These are phyloP conservation scores for Suhomyces atakaporum DNA, from an alignment of 1,139 yeast genomes.

Conservation along the genomic window DNA sequence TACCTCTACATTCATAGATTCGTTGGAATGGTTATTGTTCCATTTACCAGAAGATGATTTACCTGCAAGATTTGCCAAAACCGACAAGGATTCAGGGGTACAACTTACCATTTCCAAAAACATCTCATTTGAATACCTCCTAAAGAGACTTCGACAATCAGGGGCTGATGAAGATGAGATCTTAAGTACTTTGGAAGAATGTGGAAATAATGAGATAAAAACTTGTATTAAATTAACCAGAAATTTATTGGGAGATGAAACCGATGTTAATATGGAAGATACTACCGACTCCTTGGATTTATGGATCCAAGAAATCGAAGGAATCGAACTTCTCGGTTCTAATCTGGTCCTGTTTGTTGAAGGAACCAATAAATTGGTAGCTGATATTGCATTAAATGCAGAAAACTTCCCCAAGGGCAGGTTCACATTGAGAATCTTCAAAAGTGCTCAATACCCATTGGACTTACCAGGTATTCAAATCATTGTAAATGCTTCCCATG, in stretches of 20 bases:
- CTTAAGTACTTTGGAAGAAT: conserved; percentile 44
- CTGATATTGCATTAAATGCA: conserved; percentile 35
- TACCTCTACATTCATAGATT: conserved; percentile 52
- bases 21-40: conserved; percentile 80
- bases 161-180: conserved; percentile 75
- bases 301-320: conserved; percentile 82
- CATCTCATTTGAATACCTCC: conserved; percentile 38
- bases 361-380: conserved; percentile 27
- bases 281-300: conserved; percentile 32
- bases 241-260: conserved; percentile 17
- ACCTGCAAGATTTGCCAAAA: conserved; percentile 56
- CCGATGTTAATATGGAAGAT: conserved; percentile 14
- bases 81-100: conserved; percentile 49
- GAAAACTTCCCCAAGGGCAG: conserved; percentile 31
- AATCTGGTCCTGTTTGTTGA: conserved; percentile 23
- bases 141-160: conserved; percentile 59
- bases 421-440: conserved; percentile 53
- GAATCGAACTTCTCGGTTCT: conserved; percentile 56
- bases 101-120: conserved; percentile 50
- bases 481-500: conserved; percentile 45
- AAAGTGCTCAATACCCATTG: conserved; percentile 56
- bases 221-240: conserved; percentile 57
- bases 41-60: conserved; percentile 94
- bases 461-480: conserved; percentile 65
- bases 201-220: conserved; percentile 47